These are phyloP conservation scores for Exophiala phaeomuriformis DNA, from an alignment of 2,329 filamentous ascomycete species.

Conservation along the genomic window DNA sequence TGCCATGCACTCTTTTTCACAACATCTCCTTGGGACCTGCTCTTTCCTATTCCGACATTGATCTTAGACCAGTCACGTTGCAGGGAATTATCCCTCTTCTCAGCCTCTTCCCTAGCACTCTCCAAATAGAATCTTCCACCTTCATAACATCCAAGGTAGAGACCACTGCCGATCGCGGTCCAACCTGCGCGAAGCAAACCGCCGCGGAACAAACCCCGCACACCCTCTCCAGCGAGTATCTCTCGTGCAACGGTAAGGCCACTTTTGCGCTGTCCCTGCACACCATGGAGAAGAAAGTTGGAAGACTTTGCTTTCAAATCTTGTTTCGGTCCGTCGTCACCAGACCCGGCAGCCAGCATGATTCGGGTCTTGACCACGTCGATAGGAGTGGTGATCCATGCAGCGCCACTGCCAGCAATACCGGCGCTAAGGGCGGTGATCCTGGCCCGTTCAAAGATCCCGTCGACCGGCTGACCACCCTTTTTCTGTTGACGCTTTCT, in stretches of 20 bases:
- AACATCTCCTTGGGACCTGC: conserved; percentile 24
- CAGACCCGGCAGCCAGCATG: conserved; percentile 59
- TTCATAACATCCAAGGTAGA: conserved; percentile 84
- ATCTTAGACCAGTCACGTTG: conserved; percentile 25
- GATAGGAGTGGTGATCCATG: conserved; percentile 76
- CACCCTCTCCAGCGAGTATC: conserved; percentile 59
- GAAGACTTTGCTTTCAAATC: conserved; percentile 15
- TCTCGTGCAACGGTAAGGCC: conserved; percentile 56
- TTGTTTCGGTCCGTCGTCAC: conserved; percentile 28
- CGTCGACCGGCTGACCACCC: conserved; percentile 31
- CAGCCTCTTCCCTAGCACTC: conserved; percentile 28
- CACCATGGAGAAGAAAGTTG: conserved; percentile 18
- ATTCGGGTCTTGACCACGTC: conserved; percentile 87
- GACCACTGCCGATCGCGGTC: conserved; percentile 73
- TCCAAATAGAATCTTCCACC: conserved; percentile 59
- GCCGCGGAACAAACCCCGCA: conserved; percentile 66
- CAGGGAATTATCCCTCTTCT: conserved; percentile 24
- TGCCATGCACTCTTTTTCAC: conserved; percentile 29
- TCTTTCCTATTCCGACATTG: conserved; percentile 26
- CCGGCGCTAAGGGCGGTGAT: conserved; percentile 70
- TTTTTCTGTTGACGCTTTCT: conserved; percentile 36
- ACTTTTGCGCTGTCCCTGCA: conserved; percentile 33
- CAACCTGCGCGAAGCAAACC: conserved; percentile 65
- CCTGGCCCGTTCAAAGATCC: conserved; percentile 57
- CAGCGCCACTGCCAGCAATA: conserved; percentile 64